Base-by-base conservation (phyloP, 2,329 filamentous ascomycete species). In the Colletotrichum horii region DNA sequence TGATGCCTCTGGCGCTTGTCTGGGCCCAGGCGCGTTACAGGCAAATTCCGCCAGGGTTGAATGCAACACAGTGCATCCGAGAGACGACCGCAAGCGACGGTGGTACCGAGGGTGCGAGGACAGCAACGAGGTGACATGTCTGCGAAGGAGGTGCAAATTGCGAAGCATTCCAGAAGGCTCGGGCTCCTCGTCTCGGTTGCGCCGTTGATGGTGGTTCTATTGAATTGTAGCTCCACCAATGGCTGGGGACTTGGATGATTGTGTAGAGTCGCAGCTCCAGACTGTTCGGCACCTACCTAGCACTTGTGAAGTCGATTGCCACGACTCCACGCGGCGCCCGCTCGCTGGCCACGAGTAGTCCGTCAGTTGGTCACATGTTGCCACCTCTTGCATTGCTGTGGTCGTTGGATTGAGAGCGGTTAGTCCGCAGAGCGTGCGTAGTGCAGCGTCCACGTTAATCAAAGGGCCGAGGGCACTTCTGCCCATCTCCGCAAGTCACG, bases 41-140 rank as follows among this genome's bases (percentile, higher is more conserved):
- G 67, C 52, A 71, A 66, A 71, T 61, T 38, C 34, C 24, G 32
- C 28, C 52, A 71, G 67, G 61, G n/a, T 36, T n/a, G 70, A 58
- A 71, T 72, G 56, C 56, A 72, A 68, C 68, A 73, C 69, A 75
- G 69, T 64, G 69, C 62, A 72, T 56, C 56, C 69, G 62, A 52
- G 43, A 52, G 38, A 22, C 30, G n/a, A n/a, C 24, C 22, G 36
- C 16, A 60, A 64, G 32, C 56, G 26, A 58, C 52, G 24, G 48
- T 56, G 43, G 43, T 52, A 52, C 43, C 43, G n/a, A 43, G 66
- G n/a, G 12, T 55, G 30, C 43, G n/a, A 43, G 66, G n/a, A 16
- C 66, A 38, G 24, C 19, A 32, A 48, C 43, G 26, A 28, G 48
- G 36, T 15, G 36, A 52, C 38, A 15, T 60, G n/a, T 15, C 19